Conservation (phyloP, 441 rosid genomes). For the Breynia disticha region DNA sequence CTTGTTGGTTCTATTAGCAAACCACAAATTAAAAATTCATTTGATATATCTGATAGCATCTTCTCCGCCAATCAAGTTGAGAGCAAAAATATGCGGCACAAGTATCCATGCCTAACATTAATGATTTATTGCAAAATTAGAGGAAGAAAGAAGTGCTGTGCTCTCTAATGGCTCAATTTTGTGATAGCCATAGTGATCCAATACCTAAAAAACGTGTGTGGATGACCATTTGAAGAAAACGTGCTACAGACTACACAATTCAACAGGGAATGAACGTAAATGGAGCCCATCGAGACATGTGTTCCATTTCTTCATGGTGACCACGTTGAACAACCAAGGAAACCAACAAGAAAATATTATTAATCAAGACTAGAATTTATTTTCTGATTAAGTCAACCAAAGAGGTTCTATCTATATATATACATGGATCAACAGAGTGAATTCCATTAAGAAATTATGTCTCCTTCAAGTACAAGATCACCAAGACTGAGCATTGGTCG, state of each 20-base stretch:
- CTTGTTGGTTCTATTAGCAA: too few species aligned
- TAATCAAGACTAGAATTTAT: conserved; percentile 1
- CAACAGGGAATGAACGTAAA: neutral
- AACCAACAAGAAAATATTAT: conserved; percentile 17
- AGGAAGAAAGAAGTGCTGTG: too few species aligned
- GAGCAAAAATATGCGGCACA: too few species aligned
- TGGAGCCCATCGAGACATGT: neutral
- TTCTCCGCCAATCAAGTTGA: too few species aligned
- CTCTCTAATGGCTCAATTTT: too few species aligned
- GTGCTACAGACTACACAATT: neutral
- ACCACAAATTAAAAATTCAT: too few species aligned
- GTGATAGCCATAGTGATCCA: too few species aligned
- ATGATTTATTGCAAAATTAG: too few species aligned
- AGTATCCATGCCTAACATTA: too few species aligned
- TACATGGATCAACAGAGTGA: conserved; percentile 1
- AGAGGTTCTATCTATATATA: neutral
- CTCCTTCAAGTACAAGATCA: conserved; percentile 25
- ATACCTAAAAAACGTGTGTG: neutral
- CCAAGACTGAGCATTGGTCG: conserved; percentile 41
- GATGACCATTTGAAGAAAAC: neutral
- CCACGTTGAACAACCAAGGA: conserved; percentile 22
- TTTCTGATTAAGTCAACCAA: conserved; percentile 15
- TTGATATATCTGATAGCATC: too few species aligned
- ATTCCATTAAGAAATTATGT: conserved; percentile 12
- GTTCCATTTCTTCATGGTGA: conserved; percentile 18